These are phyloP conservation scores for Umbelopsis isabellina DNA, from an alignment of 192 early-diverging fungal genomes.

Conservation along the genomic window DNA sequence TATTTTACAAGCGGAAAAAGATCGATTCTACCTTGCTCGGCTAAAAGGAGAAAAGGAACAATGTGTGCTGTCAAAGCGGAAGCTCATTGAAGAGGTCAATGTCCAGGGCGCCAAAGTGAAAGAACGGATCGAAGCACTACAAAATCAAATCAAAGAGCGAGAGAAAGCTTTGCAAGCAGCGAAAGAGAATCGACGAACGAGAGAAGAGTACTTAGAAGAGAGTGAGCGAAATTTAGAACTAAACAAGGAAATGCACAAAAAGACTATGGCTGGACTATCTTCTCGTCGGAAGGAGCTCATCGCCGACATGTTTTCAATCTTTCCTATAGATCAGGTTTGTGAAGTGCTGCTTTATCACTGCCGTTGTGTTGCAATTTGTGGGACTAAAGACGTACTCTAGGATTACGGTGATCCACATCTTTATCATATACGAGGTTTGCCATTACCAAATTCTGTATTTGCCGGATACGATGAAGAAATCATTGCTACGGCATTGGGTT, in stretches of 20 bases:
- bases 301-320: conserved; percentile 61
- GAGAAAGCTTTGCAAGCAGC: background rate
- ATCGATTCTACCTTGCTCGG: conserved; percentile 20
- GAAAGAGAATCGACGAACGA: background rate
- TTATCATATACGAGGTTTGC: conserved; percentile 51
- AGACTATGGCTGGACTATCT: conserved; percentile 31
- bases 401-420: conserved; percentile 45
- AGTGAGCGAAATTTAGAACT: conserved; percentile 26
- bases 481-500: conserved; percentile 73
- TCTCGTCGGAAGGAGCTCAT: conserved; percentile 53
- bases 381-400: conserved; percentile 36
- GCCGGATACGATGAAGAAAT: conserved; percentile 59
- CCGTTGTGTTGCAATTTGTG: background rate
- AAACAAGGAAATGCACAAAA: conserved; percentile 36
- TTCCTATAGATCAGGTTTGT: conserved; percentile 59
- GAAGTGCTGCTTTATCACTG: background rate
- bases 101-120: background rate
- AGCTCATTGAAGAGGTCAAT: background rate
- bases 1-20: conserved; percentile 19
- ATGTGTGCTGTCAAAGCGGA: conserved; percentile 11
- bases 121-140: background rate
- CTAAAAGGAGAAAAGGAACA: conserved; percentile 12
- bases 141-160: conserved; percentile 8
- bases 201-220: conserved; percentile 22
- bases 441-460: conserved; percentile 63